Percentiles rank a stretch among this genome's conserved stretches.
Evolutionary conservation across 2,329 filamentous ascomycete genomes (phyloP).

Genomic region (Fusarium sp.): DNA sequence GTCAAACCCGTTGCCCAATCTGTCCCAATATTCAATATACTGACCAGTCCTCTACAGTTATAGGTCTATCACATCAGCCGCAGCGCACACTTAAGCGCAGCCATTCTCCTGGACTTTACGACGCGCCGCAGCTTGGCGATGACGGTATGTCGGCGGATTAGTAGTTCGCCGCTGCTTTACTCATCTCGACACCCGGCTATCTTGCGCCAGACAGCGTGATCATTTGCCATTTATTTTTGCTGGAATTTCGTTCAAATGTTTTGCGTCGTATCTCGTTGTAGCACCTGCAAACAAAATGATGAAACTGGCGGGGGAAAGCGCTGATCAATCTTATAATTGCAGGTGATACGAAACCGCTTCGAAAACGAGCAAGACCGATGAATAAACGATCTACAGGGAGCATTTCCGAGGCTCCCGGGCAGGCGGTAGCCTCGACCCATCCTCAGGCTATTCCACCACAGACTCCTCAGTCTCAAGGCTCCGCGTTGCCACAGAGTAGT

Average conservation of each 20-base stretch:
- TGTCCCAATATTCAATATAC: conserved; percentile 32
- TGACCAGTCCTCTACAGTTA: conserved; percentile 36
- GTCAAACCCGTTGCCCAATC: not conserved
- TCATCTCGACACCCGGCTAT: conserved; percentile 41
- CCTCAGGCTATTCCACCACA: conserved; percentile 61
- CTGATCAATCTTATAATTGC: conserved; percentile 47
- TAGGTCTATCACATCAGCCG: conserved; percentile 64
- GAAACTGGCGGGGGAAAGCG: not conserved
- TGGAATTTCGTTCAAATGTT: conserved; percentile 46
- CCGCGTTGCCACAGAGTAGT: conserved; percentile 57
- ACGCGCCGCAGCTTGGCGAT: conserved; percentile 66
- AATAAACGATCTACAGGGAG: conserved; percentile 65
- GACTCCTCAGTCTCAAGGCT: conserved; percentile 64
- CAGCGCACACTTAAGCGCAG: conserved; percentile 81
- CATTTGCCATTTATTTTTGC: conserved; percentile 27
- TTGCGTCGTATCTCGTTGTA: conserved; percentile 45
- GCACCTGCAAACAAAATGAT: not conserved
- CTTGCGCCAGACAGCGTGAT: conserved; percentile 28
- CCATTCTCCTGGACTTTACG: conserved; percentile 77
- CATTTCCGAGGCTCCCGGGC: conserved; percentile 68
- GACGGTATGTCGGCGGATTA: conserved; percentile 73
- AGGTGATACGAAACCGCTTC: conserved; percentile 61
- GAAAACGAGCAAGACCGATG: conserved; percentile 71
- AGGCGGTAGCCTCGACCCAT: conserved; percentile 59
- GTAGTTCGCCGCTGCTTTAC: conserved; percentile 51